Percentiles rank a stretch among this genome's conserved stretches.
These are phyloP conservation scores for Pyrenopolyporus hunteri DNA, from an alignment of 495 filamentous ascomycete species.

Conservation along the genomic window DNA sequence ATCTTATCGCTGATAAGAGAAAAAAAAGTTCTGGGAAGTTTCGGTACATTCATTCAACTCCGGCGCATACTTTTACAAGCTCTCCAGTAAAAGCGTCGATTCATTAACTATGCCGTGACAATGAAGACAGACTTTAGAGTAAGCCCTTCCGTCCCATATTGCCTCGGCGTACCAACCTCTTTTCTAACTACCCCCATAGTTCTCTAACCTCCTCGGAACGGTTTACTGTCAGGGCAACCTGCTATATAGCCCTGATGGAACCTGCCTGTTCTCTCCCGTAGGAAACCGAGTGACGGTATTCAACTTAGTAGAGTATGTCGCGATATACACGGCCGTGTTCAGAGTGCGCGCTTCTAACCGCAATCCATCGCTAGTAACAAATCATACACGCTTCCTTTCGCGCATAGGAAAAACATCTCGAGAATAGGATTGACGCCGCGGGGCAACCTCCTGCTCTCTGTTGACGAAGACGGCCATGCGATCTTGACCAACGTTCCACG, in stretches of 20 bases:
- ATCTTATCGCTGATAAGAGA: slow-evolving; percentile 44
- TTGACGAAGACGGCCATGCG: slow-evolving; percentile 92
- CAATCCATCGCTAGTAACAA: slow-evolving; percentile 70
- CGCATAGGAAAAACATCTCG: slow-evolving; percentile 91
- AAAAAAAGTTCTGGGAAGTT: slow-evolving; percentile 40
- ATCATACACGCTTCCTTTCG: slow-evolving; percentile 91
- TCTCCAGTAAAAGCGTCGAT: slow-evolving; percentile 1
- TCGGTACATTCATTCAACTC: slow-evolving; percentile 20
- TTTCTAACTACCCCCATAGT: slow-evolving; percentile 56
- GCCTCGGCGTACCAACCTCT: background rate
- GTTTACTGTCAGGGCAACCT: slow-evolving; percentile 98
- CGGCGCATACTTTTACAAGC: slow-evolving; percentile 15
- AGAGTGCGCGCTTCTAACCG: slow-evolving; percentile 30
- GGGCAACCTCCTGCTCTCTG: slow-evolving; percentile 87
- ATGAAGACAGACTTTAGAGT: slow-evolving; percentile 99
- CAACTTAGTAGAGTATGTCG: slow-evolving; percentile 86
- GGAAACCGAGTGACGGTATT: slow-evolving; percentile 96
- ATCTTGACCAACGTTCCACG: slow-evolving; percentile 90
- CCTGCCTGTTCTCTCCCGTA: slow-evolving; percentile 93
- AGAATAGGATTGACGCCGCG: slow-evolving; percentile 85
- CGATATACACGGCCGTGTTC: background rate
- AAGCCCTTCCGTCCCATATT: slow-evolving; percentile 11
- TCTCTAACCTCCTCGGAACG: slow-evolving; percentile 93
- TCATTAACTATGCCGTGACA: slow-evolving; percentile 45
- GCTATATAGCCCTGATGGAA: slow-evolving; percentile 95